phyloP scores from a whole-genome alignment of 1,139 yeast species.

The Blastobotrys buckinghamii region DNA sequence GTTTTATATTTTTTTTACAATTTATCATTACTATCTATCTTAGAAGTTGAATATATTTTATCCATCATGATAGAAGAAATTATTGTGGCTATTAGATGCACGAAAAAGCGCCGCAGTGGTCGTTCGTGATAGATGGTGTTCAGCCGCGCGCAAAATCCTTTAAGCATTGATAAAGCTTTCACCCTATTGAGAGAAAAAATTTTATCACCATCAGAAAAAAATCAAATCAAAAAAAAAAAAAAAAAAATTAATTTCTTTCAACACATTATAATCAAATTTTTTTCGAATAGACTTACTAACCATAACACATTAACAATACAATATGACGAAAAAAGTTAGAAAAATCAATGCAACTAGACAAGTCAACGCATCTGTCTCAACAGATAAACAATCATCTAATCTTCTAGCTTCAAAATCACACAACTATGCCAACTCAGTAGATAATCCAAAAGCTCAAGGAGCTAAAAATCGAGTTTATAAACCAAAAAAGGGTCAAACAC shows the following conservation, averaged over 20 bases:
- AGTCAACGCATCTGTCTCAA: conserved; percentile 22
- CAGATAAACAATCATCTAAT: conserved; percentile 26
- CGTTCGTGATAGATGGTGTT: neutral
- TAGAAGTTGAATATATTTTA: no score
- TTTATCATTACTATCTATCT: no score
- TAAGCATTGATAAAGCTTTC: no score
- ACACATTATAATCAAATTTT: neutral
- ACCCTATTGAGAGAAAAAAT: no score
- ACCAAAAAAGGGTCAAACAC: conserved; percentile 16
- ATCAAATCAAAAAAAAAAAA: conserved; percentile 4
- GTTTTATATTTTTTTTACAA: no score
- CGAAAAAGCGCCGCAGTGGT: no score
- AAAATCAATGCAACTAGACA: conserved; percentile 20
- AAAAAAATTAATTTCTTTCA: conserved; percentile 1
- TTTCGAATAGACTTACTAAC: neutral
- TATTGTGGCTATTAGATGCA: no score
- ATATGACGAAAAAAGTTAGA: conserved; percentile 19
- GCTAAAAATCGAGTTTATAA: conserved; percentile 21
- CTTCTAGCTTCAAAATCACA: conserved; percentile 20
- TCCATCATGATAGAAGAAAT: no score
- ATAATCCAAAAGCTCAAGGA: conserved; percentile 12
- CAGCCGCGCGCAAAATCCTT: conserved; percentile 13
- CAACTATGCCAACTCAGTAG: conserved; percentile 24
- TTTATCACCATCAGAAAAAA: no score
- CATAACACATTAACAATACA: neutral